Conservation (phyloP, 2,329 filamentous ascomycete species). For the Fusarium subtropicale region DNA sequence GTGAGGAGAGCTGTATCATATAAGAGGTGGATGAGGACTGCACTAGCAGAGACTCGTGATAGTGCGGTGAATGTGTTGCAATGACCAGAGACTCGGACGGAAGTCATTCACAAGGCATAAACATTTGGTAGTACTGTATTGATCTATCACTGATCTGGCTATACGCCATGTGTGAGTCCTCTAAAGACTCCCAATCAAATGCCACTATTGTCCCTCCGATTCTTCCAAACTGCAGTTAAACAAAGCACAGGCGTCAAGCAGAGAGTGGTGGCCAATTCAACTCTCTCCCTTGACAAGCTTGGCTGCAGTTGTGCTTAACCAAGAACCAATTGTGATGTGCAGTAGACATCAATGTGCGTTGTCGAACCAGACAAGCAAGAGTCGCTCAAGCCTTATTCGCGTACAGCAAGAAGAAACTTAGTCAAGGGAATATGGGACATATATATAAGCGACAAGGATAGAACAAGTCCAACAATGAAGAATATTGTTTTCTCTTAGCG, state of each 20-base stretch:
- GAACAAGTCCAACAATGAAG: background rate
- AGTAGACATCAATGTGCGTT: background rate
- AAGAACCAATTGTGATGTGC: background rate
- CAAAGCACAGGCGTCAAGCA: background rate
- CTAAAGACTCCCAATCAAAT: background rate
- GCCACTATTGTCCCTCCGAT: too few species aligned
- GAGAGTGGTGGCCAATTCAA: background rate
- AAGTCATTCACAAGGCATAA: background rate
- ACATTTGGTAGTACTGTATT: background rate
- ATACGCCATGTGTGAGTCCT: fast-evolving
- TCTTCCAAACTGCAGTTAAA: background rate
- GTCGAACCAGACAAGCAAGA: conserved; percentile 8
- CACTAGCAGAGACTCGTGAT: background rate
- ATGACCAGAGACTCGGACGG: too few species aligned
- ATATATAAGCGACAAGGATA: background rate
- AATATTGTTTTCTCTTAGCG: background rate
- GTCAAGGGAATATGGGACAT: background rate
- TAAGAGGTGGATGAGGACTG: background rate
- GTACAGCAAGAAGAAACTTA: background rate
- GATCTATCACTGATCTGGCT: background rate
- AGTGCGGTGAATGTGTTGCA: background rate
- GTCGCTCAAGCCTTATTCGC: conserved; percentile 21
- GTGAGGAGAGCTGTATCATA: background rate
- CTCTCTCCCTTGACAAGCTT: background rate
- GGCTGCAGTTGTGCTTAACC: background rate